Percentiles rank a stretch among this genome's conserved stretches.
phyloP scores from a whole-genome alignment of 2,329 filamentous ascomycete genomes.

The Stagonosporopsis tanaceti region DNA sequence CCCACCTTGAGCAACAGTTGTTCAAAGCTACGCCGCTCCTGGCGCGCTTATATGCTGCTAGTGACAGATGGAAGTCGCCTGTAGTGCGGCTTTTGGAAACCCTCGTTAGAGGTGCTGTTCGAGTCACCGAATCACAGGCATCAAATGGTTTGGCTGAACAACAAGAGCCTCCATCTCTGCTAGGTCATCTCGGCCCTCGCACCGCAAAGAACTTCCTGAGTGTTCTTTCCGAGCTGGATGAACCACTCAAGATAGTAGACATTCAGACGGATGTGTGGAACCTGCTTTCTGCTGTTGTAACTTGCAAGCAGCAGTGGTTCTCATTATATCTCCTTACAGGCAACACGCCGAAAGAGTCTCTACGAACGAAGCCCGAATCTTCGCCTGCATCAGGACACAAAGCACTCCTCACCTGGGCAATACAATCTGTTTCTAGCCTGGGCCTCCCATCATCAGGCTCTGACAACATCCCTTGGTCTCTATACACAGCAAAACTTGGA shows the following conservation, averaged over 20 bases:
- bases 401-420: slow-evolving; percentile 77
- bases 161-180: slow-evolving; percentile 84
- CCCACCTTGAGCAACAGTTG: slow-evolving; percentile 76
- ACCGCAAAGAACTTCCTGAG: slow-evolving; percentile 85
- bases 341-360: slow-evolving; percentile 78
- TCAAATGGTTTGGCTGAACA: slow-evolving; percentile 16
- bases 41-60: slow-evolving; percentile 76
- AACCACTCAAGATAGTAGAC: slow-evolving; percentile 71
- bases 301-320: slow-evolving; percentile 94
- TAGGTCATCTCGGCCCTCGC: slow-evolving; percentile 85
- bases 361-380: slow-evolving; percentile 63
- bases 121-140: slow-evolving; percentile 53
- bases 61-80: slow-evolving; percentile 70
- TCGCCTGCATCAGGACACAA: slow-evolving; percentile 55
- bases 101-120: slow-evolving; percentile 74
- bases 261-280: slow-evolving; percentile 80
- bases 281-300: slow-evolving; percentile 84
- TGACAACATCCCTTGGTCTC: slow-evolving; percentile 42
- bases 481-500: slow-evolving; percentile 79
- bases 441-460: slow-evolving; percentile 65
- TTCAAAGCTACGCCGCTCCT: slow-evolving; percentile 82
- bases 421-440: slow-evolving; percentile 74
- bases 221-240: slow-evolving; percentile 77
- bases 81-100: slow-evolving; percentile 75
- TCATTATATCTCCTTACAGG: slow-evolving; percentile 92